Base-by-base conservation (phyloP, 768 basidiomycete species). In the Leccinum boreale region DNA sequence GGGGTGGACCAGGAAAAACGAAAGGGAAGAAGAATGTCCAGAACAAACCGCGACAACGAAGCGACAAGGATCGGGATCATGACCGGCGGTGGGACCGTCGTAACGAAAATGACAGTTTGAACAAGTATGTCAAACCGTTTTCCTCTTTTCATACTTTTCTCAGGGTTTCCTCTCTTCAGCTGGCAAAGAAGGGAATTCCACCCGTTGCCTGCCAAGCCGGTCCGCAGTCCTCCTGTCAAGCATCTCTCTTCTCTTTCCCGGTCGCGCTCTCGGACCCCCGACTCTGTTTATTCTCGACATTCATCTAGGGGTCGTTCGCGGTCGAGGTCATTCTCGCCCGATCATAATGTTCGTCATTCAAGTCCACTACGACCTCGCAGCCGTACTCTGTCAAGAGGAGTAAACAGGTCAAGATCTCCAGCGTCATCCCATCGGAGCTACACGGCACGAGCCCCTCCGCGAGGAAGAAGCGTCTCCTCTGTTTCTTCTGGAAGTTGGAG, bases 251-350 rank as follows among this genome's bases (percentile, higher is more conserved):
- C 82, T 39, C 68, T 67, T 33, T 84, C 78, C 8, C 71, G 71
- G 56, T 79, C 89, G 26, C 82, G 78, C 31, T 90, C 86, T 10
- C 70, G 69, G 12, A 77, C 79, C 24, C 82, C 84, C 11, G 84
- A 81, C 44, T 89, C 89, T n/a, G 79, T 78, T 59, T 82, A 81
- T 53, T 87, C 87, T 21, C 81, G 75, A 50, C 81, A 75, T 42
- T 88, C 87, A 23, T 86, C 85, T 48, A 78, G 81, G 47, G 85
- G 81, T 57, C 86, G 83, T 35, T 89, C 87, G 28, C 81, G 77
- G 46, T 87, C 89, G 17, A 78, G 77, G 42, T 85, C 83, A 35
- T 67, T 73, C 56, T 85, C 88, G 23, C 86, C 87, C 15, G 79
- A 77, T 47, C 75, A 77, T 19, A 85, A 85, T 67, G 81, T 79